These are phyloP conservation scores for Funneliformis caledonium DNA, from an alignment of 371 early-diverging fungal species.

Conservation along the genomic window DNA sequence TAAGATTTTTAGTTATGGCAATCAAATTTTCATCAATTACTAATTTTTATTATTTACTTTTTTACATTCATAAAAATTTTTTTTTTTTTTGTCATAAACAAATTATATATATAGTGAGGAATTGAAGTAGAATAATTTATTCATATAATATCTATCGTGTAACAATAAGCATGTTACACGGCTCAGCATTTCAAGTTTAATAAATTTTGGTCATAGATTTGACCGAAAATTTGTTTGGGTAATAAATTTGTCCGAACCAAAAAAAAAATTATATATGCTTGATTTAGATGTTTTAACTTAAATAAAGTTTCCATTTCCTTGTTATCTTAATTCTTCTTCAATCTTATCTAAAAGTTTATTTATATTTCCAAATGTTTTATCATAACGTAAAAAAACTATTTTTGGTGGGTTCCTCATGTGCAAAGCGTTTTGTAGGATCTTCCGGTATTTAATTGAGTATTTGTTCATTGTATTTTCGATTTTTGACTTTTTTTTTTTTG, in stretches of 20 bases:
- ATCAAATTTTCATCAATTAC: neutral
- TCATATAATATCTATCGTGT: too few species aligned
- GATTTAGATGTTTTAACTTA: too few species aligned
- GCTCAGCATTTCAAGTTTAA: too few species aligned
- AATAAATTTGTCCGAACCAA: too few species aligned
- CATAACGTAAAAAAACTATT: constrained; percentile 29
- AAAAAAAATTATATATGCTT: too few species aligned
- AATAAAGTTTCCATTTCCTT: neutral
- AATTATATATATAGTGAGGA: neutral
- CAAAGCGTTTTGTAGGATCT: constrained; percentile 1
- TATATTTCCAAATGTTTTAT: neutral
- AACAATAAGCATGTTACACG: too few species aligned
- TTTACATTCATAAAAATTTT: too few species aligned
- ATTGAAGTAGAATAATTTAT: neutral
- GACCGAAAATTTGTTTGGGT: too few species aligned
- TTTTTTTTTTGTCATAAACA: neutral
- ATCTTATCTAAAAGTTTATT: constrained; percentile 24
- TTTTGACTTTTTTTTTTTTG: neutral
- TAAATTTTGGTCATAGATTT: too few species aligned
- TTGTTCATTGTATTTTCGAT: constrained; percentile 13
- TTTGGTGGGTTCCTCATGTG: constrained; percentile 26
- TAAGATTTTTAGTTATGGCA: neutral
- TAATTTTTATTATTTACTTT: neutral
- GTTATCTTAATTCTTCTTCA: constrained; percentile 7
- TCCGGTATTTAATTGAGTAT: constrained; percentile 7